Evolutionary conservation across 2,329 filamentous ascomycete genomes (phyloP).

Genomic region (Colletotrichum caudatum): DNA sequence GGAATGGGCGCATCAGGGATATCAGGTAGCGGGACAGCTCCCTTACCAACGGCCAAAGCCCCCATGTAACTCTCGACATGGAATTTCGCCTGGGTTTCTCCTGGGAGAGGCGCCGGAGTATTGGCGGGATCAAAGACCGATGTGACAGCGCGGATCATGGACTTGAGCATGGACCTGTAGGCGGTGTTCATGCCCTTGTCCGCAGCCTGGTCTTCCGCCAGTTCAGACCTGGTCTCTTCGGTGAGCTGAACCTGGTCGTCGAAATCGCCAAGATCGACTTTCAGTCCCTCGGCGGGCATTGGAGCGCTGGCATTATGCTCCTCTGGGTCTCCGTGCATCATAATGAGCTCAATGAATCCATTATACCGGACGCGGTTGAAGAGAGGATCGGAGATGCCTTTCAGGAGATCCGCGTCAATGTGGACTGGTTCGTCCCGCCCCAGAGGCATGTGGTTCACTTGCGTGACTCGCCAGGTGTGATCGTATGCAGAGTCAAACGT

Average conservation of each 20-base stretch:
- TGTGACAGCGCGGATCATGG: slow-evolving; percentile 60
- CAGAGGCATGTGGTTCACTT: slow-evolving; percentile 82
- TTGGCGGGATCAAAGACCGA: slow-evolving; percentile 57
- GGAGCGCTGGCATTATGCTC: slow-evolving; percentile 46
- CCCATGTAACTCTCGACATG: slow-evolving; percentile 61
- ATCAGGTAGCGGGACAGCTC: slow-evolving; percentile 78
- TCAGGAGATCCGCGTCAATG: slow-evolving; percentile 80
- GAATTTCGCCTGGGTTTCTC: slow-evolving; percentile 39
- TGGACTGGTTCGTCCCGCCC: slow-evolving; percentile 91
- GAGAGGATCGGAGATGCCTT: slow-evolving; percentile 83
- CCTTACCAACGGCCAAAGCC: slow-evolving; percentile 65
- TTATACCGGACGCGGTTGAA: slow-evolving; percentile 83
- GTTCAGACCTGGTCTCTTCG: slow-evolving; percentile 31
- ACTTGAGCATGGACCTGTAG: slow-evolving; percentile 60
- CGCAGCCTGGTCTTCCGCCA: slow-evolving; percentile 44
- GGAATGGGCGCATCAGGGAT: slow-evolving; percentile 66
- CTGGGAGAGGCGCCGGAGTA: slow-evolving; percentile 49
- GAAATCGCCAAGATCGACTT: slow-evolving; percentile 38
- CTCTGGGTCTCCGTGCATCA: slow-evolving; percentile 61
- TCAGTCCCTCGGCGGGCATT: slow-evolving; percentile 17
- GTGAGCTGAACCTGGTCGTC: slow-evolving; percentile 37
- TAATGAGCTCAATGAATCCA: slow-evolving; percentile 78
- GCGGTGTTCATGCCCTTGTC: slow-evolving; percentile 41
- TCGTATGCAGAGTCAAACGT: slow-evolving; percentile 53
- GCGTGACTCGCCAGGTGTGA: slow-evolving; percentile 77